A percentile compares a stretch with the other conserved stretches of the same genome.
phyloP scores from a whole-genome alignment of 2,329 filamentous ascomycete species.

The Nigrospora osmanthi region DNA sequence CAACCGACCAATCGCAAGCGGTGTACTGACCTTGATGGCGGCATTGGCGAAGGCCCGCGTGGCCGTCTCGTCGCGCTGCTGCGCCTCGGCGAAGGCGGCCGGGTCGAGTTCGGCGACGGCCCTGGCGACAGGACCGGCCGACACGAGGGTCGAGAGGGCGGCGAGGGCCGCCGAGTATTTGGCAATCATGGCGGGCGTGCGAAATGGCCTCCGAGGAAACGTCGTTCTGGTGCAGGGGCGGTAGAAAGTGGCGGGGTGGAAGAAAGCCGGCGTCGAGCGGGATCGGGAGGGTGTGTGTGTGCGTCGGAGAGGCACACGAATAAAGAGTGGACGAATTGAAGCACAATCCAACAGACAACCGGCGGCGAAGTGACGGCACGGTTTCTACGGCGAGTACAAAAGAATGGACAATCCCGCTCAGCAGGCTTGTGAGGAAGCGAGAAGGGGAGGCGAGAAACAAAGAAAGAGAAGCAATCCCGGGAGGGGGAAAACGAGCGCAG shows the following conservation, averaged over 20 bases:
- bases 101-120: constrained; percentile 26
- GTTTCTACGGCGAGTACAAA: background rate
- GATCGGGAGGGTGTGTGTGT: background rate
- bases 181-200: constrained; percentile 2
- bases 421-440: constrained; percentile 3
- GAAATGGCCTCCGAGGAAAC: background rate
- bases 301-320: background rate
- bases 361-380: too few species aligned
- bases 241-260: background rate
- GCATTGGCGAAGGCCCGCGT: constrained; percentile 29
- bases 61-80: constrained; percentile 31
- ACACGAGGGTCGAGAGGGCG: background rate
- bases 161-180: constrained; percentile 2
- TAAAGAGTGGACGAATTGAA: background rate
- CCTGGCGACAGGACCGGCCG: constrained; percentile 14
- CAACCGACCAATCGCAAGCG: constrained; percentile 22
- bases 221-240: background rate
- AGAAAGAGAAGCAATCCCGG: constrained; percentile 1
- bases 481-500: background rate
- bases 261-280: background rate
- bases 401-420: constrained; percentile 7
- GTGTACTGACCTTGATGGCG: constrained; percentile 25
- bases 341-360: background rate
- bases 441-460: background rate
- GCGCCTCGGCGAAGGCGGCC: constrained; percentile 31